Evolutionary conservation across 2,329 filamentous ascomycete species (phyloP), one percentile per base, ranked within the genome.

Genomic region (Colletotrichum higginsianum): DNA sequence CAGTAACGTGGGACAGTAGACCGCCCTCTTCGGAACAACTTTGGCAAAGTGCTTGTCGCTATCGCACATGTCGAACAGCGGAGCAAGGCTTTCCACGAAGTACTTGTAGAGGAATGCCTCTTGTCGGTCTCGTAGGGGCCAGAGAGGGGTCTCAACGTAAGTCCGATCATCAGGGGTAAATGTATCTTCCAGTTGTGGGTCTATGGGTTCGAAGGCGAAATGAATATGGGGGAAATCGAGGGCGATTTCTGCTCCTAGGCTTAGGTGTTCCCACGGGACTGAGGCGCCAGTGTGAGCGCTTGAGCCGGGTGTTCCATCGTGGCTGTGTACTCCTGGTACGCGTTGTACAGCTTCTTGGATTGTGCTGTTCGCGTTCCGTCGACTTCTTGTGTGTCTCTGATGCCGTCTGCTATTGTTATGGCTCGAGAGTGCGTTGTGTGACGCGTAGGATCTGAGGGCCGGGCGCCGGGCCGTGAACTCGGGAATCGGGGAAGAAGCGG

Each of bases 41-140:
- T 75, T 78, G 26, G 78, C 76, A 60, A 79, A 79, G 52, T 79
- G 78, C 3, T 75, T 69, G 7, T 77, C 78, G 30, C 71, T 75
- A 13, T 79, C 78, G 57, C 78, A 79, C 9, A 79, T 53, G 21
- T 79, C 78, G 26, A 79, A 78, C 1, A 77, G 68, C 2, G 78
- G 78, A 2, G 77, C 77, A 8, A 79, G 49, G 2, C 73, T 74
- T 15, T 79, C 67, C 11, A 79, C 67, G 12, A 75, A 79, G 23
- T 77, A 75, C 46, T 76, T 73, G 6, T 79, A 79, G 0, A 79
- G 61, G 73, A 79, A 78, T 2, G 77, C 77, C 52, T 79, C 78
- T 16, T 77, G 74, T 1, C 74, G 73, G 26, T 79, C 75, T 66
- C 61, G 58, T 6, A 71, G 67, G 38, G 66, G 71, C 67, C 71